A percentile compares a stretch with the other conserved stretches of the same genome.
These are phyloP conservation scores for Pseudohyphozyma bogoriensis DNA, from an alignment of 768 basidiomycete species.

Conservation along the genomic window DNA sequence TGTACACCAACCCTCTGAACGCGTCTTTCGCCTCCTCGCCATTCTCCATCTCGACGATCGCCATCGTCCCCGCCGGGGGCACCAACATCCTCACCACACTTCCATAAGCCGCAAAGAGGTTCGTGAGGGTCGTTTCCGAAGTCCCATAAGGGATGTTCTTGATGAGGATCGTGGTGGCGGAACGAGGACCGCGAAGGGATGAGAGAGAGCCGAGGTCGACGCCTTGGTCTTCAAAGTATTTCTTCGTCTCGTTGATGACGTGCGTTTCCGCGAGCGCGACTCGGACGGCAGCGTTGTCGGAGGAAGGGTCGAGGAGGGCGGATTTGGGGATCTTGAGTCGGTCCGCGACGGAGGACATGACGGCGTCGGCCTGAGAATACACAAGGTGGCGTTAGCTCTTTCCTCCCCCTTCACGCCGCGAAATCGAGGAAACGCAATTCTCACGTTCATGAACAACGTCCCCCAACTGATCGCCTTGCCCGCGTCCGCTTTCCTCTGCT, in stretches of 20 bases:
- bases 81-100: conserved; percentile 58
- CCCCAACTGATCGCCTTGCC: conserved; percentile 84
- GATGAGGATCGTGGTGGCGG: conserved; percentile 74
- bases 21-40: conserved; percentile 60
- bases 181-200: conserved; percentile 43
- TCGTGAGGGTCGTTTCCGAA: conserved; percentile 58
- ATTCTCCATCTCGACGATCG: conserved; percentile 75
- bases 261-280: conserved; percentile 93
- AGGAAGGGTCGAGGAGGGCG: conserved; percentile 77
- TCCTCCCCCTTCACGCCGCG: no score
- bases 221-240: conserved; percentile 57
- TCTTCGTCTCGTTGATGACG: conserved; percentile 87
- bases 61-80: conserved; percentile 86
- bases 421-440: conserved; percentile 40
- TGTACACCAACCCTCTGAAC: conserved; percentile 73
- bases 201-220: conserved; percentile 37
- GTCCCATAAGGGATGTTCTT: conserved; percentile 97
- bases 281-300: conserved; percentile 79
- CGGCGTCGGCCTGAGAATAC: conserved; percentile 81
- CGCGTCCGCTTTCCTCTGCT: conserved; percentile 56
- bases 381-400: no score
- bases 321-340: conserved; percentile 79
- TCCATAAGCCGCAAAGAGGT: conserved; percentile 69
- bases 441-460: conserved; percentile 93
- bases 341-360: conserved; percentile 77